A percentile compares a stretch with the other conserved stretches of the same genome.
These are phyloP conservation scores for Capronia coronata DNA, from an alignment of 2,329 filamentous ascomycete species.

Conservation along the genomic window DNA sequence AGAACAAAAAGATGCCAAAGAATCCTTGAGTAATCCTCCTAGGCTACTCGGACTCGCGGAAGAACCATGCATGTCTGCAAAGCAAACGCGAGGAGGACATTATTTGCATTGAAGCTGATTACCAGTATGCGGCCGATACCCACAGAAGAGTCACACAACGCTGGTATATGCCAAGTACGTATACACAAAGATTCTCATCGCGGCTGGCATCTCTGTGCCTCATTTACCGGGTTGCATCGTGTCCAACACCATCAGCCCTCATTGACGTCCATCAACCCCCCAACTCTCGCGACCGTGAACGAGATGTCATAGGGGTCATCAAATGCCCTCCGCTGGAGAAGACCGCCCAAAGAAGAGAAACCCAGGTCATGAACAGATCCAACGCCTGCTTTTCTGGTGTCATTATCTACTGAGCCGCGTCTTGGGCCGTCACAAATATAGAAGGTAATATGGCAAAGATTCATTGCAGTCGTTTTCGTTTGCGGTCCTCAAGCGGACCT, in stretches of 20 bases:
- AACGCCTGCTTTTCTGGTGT: background rate
- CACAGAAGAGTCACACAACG: too few relatives aligned
- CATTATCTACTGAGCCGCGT: background rate
- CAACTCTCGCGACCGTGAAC: background rate
- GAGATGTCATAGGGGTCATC: background rate
- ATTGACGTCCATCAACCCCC: too few relatives aligned
- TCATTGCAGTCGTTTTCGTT: constrained; percentile 53
- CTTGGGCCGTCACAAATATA: background rate
- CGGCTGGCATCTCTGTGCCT: background rate
- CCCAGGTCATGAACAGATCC: background rate
- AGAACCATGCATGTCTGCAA: too few relatives aligned
- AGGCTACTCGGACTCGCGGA: background rate
- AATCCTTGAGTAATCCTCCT: constrained; percentile 1
- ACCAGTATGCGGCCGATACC: too few relatives aligned
- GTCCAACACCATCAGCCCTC: too few relatives aligned
- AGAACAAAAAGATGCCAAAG: constrained; percentile 25
- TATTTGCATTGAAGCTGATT: too few relatives aligned
- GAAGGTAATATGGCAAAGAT: background rate
- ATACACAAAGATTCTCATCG: background rate
- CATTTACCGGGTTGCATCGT: too few relatives aligned
- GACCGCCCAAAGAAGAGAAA: background rate
- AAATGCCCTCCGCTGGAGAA: too few relatives aligned
- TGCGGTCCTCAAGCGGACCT: constrained; percentile 50
- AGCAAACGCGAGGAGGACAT: too few relatives aligned
- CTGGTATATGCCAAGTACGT: background rate